Conservation (phyloP, 805 yeast genomes). For the Candida palmyrensis region DNA sequence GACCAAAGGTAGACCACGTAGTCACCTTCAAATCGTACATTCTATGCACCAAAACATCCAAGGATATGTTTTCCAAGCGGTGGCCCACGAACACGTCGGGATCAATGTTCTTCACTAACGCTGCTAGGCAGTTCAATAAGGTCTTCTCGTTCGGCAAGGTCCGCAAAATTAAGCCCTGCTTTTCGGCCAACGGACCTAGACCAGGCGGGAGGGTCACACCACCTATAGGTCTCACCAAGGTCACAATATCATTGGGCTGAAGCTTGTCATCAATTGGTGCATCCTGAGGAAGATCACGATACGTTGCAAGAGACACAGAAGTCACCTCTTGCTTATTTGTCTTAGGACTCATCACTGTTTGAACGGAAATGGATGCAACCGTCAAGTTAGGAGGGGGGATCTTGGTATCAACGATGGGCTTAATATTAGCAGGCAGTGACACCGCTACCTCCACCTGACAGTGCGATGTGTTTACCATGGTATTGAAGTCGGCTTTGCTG, state of each 20-base stretch:
- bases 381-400: slow-evolving; percentile 62
- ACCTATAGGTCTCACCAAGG: slow-evolving; percentile 78
- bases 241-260: slow-evolving; percentile 56
- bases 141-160: slow-evolving; percentile 70
- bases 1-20: slow-evolving; percentile 79
- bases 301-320: slow-evolving; percentile 73
- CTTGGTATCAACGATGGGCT: slow-evolving; percentile 41
- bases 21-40: slow-evolving; percentile 69
- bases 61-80: slow-evolving; percentile 67
- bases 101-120: slow-evolving; percentile 64
- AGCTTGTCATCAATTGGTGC: slow-evolving; percentile 60
- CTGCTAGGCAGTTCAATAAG: slow-evolving; percentile 69
- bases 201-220: slow-evolving; percentile 69
- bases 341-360: slow-evolving; percentile 71
- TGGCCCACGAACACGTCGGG: slow-evolving; percentile 94
- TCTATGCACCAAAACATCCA: slow-evolving; percentile 78
- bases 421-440: slow-evolving; percentile 40
- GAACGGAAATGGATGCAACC: slow-evolving; percentile 69
- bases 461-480: slow-evolving; percentile 65
- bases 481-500: slow-evolving; percentile 52
- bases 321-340: slow-evolving; percentile 82
- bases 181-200: slow-evolving; percentile 54
- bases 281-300: slow-evolving; percentile 66
- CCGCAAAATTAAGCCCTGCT: slow-evolving; percentile 47
- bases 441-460: slow-evolving; percentile 74